Evolutionary conservation across 768 basidiomycete genomes (phyloP).

Genomic region (Tricholoma saponaceum): DNA sequence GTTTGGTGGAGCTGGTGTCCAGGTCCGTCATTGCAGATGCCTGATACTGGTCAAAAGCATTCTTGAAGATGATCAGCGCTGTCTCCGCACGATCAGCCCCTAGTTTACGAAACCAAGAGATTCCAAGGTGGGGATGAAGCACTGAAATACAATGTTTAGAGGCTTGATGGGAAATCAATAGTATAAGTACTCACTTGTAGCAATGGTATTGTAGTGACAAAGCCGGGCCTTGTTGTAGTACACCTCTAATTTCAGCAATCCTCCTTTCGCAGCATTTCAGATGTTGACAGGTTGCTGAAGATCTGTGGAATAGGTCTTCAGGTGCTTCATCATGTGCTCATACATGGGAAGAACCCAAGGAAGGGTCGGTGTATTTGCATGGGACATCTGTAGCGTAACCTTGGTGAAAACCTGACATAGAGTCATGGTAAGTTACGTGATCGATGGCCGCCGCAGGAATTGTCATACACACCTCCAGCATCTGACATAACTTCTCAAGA

Average conservation of each 20-base stretch:
- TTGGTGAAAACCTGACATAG: conserved; percentile 24
- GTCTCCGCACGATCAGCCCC: neutral
- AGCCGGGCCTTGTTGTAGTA: conserved; percentile 18
- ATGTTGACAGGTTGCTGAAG: conserved; percentile 5
- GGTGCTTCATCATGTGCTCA: conserved; percentile 18
- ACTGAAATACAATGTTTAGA: conserved; percentile 12
- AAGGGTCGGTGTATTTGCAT: conserved; percentile 19
- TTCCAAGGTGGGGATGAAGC: conserved; percentile 21
- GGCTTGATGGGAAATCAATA: neutral
- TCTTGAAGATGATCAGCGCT: neutral
- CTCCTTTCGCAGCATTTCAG: conserved; percentile 15
- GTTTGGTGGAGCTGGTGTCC: neutral
- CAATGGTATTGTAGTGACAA: conserved; percentile 24
- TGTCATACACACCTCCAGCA: conserved; percentile 16
- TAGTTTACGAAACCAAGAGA: conserved; percentile 5
- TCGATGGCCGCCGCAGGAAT: neutral
- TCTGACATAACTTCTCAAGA: conserved; percentile 12
- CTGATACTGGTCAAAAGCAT: neutral
- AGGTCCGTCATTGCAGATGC: neutral
- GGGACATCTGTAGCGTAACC: conserved; percentile 24
- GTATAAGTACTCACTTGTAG: conserved; percentile 19
- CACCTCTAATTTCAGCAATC: conserved; percentile 22
- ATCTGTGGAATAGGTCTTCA: conserved; percentile 7
- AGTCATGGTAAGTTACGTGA: neutral
- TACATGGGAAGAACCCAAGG: conserved; percentile 29